Conservation (phyloP, 164 flowering plant genomes). For the Saururus chinensis region DNA sequence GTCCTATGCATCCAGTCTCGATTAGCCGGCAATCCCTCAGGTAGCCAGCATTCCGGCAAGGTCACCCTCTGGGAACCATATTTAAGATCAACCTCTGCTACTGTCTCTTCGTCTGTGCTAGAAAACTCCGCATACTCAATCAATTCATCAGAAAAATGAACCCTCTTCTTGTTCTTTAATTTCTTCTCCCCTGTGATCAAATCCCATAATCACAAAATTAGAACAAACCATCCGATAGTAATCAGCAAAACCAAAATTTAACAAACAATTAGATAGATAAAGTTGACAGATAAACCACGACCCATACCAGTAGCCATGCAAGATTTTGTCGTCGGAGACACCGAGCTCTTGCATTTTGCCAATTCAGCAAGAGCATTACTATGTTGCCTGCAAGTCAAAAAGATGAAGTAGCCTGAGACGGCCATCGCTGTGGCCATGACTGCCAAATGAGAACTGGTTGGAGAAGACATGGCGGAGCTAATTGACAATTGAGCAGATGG, state of each 20-base stretch:
- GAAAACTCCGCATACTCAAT: background rate
- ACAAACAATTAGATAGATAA: too few species aligned
- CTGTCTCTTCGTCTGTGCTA: background rate
- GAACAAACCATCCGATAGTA: background rate
- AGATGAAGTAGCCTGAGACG: background rate
- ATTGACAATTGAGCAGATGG: too few species aligned
- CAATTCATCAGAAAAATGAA: background rate
- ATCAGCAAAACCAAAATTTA: background rate
- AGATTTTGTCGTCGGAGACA: background rate
- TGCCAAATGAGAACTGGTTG: background rate
- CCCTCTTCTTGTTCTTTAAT: background rate
- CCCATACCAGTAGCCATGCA: too few species aligned
- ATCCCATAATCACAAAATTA: background rate
- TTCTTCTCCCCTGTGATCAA: background rate
- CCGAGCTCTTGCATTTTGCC: background rate
- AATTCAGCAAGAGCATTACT: background rate
- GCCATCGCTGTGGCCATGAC: background rate
- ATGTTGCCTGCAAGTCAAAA: background rate
- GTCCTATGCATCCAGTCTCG: background rate
- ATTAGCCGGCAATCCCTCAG: background rate
- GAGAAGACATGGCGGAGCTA: background rate
- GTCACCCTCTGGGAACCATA: background rate
- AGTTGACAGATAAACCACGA: too few species aligned
- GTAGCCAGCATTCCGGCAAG: background rate
- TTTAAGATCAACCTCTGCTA: background rate